Percentiles rank a stretch among this genome's conserved stretches.
Evolutionary conservation across 2,329 filamentous ascomycete genomes (phyloP).

Genomic region (Trichoderma sp.): DNA sequence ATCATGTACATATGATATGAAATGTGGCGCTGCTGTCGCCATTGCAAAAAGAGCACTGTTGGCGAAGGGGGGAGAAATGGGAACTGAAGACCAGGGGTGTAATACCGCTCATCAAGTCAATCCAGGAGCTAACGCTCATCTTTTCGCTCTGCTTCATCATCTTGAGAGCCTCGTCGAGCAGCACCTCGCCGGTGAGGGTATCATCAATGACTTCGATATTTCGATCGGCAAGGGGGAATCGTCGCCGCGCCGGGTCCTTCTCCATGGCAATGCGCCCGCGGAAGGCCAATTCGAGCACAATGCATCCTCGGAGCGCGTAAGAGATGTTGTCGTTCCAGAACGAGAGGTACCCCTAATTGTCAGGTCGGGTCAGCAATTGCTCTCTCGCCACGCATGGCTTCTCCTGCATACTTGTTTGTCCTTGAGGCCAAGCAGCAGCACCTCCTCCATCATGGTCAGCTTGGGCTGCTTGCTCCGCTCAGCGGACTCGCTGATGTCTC

Average conservation of each 20-base stretch:
- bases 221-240: slow-evolving; percentile 90
- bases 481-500: slow-evolving; percentile 95
- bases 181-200: slow-evolving; percentile 91
- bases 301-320: slow-evolving; percentile 95
- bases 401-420: slow-evolving; percentile 83
- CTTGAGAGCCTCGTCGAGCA: slow-evolving; percentile 96
- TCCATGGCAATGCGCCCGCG: slow-evolving; percentile 97
- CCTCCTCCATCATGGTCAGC: slow-evolving; percentile 97
- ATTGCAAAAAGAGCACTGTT: neutral
- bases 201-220: slow-evolving; percentile 97
- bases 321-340: slow-evolving; percentile 99
- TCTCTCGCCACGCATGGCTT: neutral
- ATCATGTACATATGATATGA: neutral
- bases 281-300: slow-evolving; percentile 96
- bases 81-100: slow-evolving; percentile 10
- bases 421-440: slow-evolving; percentile 91
- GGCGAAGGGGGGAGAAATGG: neutral
- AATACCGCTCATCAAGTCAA: slow-evolving; percentile 96
- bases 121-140: slow-evolving; percentile 99
- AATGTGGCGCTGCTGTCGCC: neutral
- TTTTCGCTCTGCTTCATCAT: slow-evolving; percentile 99
- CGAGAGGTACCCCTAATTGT: slow-evolving; percentile 83
- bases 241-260: slow-evolving; percentile 87
- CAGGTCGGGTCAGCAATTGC: slow-evolving; percentile 26
- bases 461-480: slow-evolving; percentile 98